A percentile compares a stretch with the other conserved stretches of the same genome.
Conservation (phyloP, 768 basidiomycete genomes). For the Boletus sp. region DNA sequence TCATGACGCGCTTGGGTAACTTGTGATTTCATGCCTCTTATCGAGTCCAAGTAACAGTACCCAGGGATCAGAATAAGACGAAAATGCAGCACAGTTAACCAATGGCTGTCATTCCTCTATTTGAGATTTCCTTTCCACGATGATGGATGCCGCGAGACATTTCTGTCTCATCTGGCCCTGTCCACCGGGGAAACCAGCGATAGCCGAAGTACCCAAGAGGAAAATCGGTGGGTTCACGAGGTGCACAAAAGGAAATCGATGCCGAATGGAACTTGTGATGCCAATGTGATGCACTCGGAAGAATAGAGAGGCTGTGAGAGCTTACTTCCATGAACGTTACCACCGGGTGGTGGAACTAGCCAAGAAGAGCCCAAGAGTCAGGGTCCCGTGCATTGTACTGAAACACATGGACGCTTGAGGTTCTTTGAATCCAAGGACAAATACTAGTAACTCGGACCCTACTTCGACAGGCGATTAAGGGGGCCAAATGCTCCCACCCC, state of each 20-base stretch:
- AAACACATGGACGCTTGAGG: too few species aligned
- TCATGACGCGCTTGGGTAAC: not conserved
- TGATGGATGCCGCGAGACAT: too few species aligned
- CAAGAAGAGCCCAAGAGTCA: not conserved
- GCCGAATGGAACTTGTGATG: not conserved
- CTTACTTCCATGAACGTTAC: not conserved
- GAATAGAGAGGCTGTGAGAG: not conserved
- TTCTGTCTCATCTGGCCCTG: too few species aligned
- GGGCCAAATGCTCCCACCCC: constrained; percentile 43
- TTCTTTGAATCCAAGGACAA: too few species aligned
- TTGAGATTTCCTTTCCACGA: constrained; percentile 14
- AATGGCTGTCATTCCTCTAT: not conserved
- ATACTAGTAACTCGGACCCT: too few species aligned
- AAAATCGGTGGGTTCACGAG: not conserved
- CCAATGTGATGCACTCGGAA: too few species aligned
- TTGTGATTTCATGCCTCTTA: not conserved
- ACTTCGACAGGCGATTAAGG: too few species aligned
- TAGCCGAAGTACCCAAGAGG: not conserved
- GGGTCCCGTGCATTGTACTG: too few species aligned
- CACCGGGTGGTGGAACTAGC: not conserved
- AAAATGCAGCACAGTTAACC: not conserved
- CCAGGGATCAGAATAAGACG: not conserved
- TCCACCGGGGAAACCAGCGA: not conserved
- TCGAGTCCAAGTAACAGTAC: too few species aligned
- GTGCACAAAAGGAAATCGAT: not conserved